A percentile compares a stretch with the other conserved stretches of the same genome.
Conservation (phyloP, 805 yeast genomes). For the Priceomyces melissophilus region DNA sequence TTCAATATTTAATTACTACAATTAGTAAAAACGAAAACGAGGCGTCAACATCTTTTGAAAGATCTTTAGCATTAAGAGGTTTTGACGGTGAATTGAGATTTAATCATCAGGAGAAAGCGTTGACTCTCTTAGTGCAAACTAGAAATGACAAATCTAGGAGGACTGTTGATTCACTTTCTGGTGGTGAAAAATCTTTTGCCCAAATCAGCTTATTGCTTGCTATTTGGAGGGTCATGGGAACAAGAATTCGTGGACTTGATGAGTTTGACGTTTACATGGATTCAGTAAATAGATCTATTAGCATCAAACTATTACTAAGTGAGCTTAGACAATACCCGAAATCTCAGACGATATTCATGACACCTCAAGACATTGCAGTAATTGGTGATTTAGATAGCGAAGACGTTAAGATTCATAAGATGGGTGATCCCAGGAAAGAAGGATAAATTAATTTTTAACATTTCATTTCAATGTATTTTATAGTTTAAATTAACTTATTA, state of each 20-base stretch:
- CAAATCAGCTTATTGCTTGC: conserved; percentile 85
- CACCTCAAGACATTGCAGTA: conserved; percentile 86
- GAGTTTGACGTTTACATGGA: conserved; percentile 99
- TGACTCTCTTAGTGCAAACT: conserved; percentile 61
- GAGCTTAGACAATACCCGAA: conserved; percentile 61
- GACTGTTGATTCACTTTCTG: conserved; percentile 80
- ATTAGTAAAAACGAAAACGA: conserved; percentile 27
- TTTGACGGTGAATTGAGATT: conserved; percentile 71
- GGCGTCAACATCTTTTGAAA: conserved; percentile 46
- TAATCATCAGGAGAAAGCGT: conserved; percentile 48
- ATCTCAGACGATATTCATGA: conserved; percentile 86
- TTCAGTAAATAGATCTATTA: conserved; percentile 78
- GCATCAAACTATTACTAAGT: conserved; percentile 68
- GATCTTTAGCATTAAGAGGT: conserved; percentile 61
- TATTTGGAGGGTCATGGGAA: conserved; percentile 90
- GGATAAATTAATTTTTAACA: background rate
- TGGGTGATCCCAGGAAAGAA: conserved; percentile 36
- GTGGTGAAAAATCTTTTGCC: conserved; percentile 94
- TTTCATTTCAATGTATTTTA: conserved; percentile 1
- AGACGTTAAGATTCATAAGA: conserved; percentile 62
- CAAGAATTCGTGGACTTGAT: conserved; percentile 84
- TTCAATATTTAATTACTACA: conserved; percentile 31
- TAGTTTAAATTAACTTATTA: background rate
- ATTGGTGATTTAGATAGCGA: conserved; percentile 54
- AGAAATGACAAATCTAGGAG: conserved; percentile 56